Conservation (phyloP, 208 protist genomes). For the Leishmania turanica region DNA sequence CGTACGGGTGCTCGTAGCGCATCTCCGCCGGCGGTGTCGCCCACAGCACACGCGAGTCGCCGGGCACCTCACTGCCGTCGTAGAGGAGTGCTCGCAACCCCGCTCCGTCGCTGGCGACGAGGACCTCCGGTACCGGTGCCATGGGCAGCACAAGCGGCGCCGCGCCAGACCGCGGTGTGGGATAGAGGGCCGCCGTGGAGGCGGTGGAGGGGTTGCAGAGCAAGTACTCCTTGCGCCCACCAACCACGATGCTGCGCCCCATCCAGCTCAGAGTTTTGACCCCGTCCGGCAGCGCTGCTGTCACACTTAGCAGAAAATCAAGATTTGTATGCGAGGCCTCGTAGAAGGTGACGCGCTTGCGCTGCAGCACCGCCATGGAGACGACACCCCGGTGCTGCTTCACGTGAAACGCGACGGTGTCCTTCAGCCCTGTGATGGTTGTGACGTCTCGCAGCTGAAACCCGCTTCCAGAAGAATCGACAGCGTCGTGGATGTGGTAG, state of each 20-base stretch:
- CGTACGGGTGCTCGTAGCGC: conserved; percentile 64
- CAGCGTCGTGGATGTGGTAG: conserved; percentile 14
- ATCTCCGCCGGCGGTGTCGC: conserved; percentile 22
- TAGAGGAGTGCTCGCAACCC: conserved; percentile 48
- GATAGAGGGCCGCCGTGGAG: conserved; percentile 24
- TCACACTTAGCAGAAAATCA: conserved; percentile 34
- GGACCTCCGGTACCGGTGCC: conserved; percentile 66
- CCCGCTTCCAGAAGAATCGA: neutral
- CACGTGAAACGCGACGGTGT: conserved; percentile 45
- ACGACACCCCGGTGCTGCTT: conserved; percentile 45
- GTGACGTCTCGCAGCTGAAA: conserved; percentile 21
- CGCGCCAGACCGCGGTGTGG: conserved; percentile 37
- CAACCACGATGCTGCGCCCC: conserved; percentile 54
- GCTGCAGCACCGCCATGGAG: conserved; percentile 60
- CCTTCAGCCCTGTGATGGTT: conserved; percentile 32
- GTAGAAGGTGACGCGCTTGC: conserved; percentile 55
- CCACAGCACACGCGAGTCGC: conserved; percentile 27
- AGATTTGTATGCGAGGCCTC: conserved; percentile 35
- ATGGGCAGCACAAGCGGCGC: conserved; percentile 57
- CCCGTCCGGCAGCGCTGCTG: conserved; percentile 51
- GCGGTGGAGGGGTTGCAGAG: conserved; percentile 28
- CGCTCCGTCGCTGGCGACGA: conserved; percentile 44
- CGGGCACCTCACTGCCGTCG: conserved; percentile 64
- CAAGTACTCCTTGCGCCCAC: conserved; percentile 56
- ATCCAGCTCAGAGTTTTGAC: conserved; percentile 53